These are phyloP conservation scores for Pestalotiopsis sp. DNA, from an alignment of 2,329 filamentous ascomycete genomes.

Conservation along the genomic window DNA sequence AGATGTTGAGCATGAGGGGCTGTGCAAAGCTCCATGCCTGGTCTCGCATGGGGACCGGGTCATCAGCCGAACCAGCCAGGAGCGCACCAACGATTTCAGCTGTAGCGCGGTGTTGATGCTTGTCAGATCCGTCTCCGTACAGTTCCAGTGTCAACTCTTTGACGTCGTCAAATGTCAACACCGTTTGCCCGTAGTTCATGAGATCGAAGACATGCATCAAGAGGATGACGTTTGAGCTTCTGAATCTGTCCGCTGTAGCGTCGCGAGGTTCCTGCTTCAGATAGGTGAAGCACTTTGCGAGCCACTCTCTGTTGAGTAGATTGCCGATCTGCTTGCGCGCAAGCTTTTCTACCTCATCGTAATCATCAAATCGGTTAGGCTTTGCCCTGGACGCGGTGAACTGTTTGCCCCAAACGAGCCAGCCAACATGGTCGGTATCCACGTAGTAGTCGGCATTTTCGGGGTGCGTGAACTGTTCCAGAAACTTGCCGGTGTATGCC, in stretches of 20 bases:
- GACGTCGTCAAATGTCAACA: slow-evolving; percentile 83
- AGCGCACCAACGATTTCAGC: slow-evolving; percentile 90
- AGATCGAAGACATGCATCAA: slow-evolving; percentile 90
- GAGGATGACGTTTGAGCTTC: slow-evolving; percentile 84
- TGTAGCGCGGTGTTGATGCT: slow-evolving; percentile 95
- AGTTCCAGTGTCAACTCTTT: slow-evolving; percentile 76
- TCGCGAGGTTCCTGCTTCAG: slow-evolving; percentile 96
- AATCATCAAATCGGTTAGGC: slow-evolving; percentile 66
- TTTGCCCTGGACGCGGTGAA: slow-evolving; percentile 80
- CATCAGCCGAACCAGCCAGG: slow-evolving; percentile 78
- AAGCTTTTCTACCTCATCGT: slow-evolving; percentile 77
- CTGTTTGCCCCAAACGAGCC: slow-evolving; percentile 91
- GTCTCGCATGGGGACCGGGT: slow-evolving; percentile 71
- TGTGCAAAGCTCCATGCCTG: slow-evolving; percentile 88
- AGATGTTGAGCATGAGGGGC: slow-evolving; percentile 81
- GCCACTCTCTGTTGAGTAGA: slow-evolving; percentile 81
- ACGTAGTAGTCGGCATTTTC: slow-evolving; percentile 81
- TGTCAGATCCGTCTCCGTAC: slow-evolving; percentile 92
- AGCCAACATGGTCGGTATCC: slow-evolving; percentile 89
- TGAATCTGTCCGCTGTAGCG: slow-evolving; percentile 77
- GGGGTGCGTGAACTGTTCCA: slow-evolving; percentile 75
- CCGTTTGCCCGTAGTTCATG: slow-evolving; percentile 77
- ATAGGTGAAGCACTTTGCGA: slow-evolving; percentile 84
- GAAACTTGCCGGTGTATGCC: slow-evolving; percentile 76
- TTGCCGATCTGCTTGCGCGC: slow-evolving; percentile 79